Conservation (phyloP, 768 basidiomycete species). For the Pleurotus pulmonarius region DNA sequence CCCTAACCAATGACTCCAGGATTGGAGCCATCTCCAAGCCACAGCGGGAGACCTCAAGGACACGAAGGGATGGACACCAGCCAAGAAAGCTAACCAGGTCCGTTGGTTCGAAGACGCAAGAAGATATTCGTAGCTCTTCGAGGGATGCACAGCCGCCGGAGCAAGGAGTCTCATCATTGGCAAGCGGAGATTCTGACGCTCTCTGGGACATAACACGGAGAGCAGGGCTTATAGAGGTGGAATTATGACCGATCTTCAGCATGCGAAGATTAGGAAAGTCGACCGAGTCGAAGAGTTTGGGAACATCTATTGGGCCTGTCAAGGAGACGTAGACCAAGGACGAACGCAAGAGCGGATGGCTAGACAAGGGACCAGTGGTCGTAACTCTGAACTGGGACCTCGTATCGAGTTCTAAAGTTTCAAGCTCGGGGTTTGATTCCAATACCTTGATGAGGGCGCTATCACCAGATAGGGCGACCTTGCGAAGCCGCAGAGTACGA, state of each 20-base stretch:
- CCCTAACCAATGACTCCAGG: neutral
- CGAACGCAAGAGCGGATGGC: neutral
- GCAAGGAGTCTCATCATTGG: neutral
- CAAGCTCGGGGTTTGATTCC: neutral
- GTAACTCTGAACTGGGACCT: neutral
- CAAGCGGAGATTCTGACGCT: neutral
- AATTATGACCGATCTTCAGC: neutral
- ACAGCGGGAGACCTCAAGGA: neutral
- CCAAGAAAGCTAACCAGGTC: neutral
- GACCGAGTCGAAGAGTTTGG: neutral
- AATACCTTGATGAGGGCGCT: neutral
- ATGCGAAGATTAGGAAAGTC: slow-evolving; percentile 1
- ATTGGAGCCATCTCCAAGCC: neutral
- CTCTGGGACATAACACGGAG: neutral
- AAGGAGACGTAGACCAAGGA: neutral
- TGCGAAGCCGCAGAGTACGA: neutral
- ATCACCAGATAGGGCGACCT: neutral
- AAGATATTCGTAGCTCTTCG: neutral
- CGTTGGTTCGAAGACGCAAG: neutral
- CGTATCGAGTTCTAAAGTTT: neutral
- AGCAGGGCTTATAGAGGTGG: neutral
- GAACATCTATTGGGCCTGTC: neutral
- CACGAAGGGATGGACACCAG: neutral
- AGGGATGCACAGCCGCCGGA: neutral
- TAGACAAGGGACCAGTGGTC: neutral